These are phyloP conservation scores for Steccherinum ochraceum DNA, from an alignment of 768 basidiomycete species.

Conservation along the genomic window DNA sequence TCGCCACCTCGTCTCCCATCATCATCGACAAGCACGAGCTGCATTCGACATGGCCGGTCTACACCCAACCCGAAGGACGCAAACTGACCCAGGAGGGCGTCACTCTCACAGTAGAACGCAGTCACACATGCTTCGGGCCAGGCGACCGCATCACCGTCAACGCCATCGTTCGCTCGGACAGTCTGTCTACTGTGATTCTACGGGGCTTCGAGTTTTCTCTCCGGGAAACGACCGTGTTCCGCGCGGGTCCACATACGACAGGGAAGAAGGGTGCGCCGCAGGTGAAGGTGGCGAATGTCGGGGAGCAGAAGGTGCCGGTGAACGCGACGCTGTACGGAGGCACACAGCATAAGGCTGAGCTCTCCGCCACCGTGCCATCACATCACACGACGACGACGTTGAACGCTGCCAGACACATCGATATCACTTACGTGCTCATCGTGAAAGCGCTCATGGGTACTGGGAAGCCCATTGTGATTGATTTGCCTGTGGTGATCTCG, in stretches of 20 bases:
- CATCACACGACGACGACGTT: constrained; percentile 78
- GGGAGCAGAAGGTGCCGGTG: constrained; percentile 66
- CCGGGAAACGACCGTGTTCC: constrained; percentile 71
- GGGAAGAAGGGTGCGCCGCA: constrained; percentile 58
- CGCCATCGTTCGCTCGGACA: constrained; percentile 69
- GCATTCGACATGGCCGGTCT: constrained; percentile 91
- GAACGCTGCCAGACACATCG: constrained; percentile 77
- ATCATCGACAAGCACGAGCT: constrained; percentile 91
- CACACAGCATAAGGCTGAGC: constrained; percentile 63
- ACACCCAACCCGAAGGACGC: constrained; percentile 72
- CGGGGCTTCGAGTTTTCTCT: constrained; percentile 81
- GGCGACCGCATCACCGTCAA: constrained; percentile 72
- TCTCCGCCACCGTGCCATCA: constrained; percentile 61
- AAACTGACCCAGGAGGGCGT: constrained; percentile 60
- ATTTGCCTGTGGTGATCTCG: constrained; percentile 74
- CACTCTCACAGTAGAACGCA: constrained; percentile 69
- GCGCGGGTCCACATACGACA: constrained; percentile 47
- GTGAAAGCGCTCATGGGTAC: constrained; percentile 76
- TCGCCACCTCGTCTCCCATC: constrained; percentile 63
- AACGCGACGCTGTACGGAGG: constrained; percentile 73
- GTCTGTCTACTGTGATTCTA: constrained; percentile 59
- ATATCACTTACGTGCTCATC: constrained; percentile 72
- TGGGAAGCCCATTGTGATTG: constrained; percentile 57
- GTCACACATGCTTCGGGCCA: constrained; percentile 77
- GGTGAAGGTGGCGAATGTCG: constrained; percentile 45